Base-by-base conservation (phyloP, 768 basidiomycete species). In the Auricularia sp. region DNA sequence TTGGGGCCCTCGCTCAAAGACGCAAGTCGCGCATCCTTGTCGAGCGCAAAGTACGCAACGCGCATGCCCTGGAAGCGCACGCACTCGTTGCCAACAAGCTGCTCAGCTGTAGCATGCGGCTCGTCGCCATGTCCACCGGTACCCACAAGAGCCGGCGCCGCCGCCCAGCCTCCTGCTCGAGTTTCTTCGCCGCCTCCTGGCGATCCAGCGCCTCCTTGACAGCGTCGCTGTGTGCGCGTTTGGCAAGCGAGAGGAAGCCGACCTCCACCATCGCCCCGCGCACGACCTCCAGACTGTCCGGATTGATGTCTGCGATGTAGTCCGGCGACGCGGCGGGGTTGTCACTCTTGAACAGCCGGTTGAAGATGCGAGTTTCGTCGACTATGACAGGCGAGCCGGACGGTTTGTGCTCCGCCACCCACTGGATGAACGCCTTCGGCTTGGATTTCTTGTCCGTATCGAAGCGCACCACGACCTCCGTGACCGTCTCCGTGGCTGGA, bases 1-100 rank as follows among this genome's bases (percentile, higher is more conserved):
- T 76, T 77, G 1, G 76, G 81, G 4, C 77, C 74, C 67, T 87
- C 83, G 14, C 87, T 83, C 35, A 96, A 74, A 64, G 81, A 83
- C 16, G 82, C 83, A 42, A 94, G 70, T 42, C 82, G 80, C 44
- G 94, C 79, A 70, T 98, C 95, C 74, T 87, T 89, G 74, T 99
- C 97, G 34, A 98, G 79, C 21, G 92, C 84, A 72, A 99, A 98
- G 78, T 98, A 99, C 2, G 89, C 97, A 59, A 98, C 87, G 10
- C 97, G 86, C 71, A 98, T 80, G 7, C 94, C 97, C 77, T 99
- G 97, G 86, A 99, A 98, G 45, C 97, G 83, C 64, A 98, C 83
- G 72, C 89, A 92, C 75, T 98, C 97, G 74, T 89, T 89, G 34
- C 90, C 96, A 56, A 92, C 83, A 47, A 96, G 80, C 74, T 92